Evolutionary conservation across 148 eudicot species (phyloP), one percentile per base, ranked within the genome.

Genomic region (Cornus florida): DNA sequence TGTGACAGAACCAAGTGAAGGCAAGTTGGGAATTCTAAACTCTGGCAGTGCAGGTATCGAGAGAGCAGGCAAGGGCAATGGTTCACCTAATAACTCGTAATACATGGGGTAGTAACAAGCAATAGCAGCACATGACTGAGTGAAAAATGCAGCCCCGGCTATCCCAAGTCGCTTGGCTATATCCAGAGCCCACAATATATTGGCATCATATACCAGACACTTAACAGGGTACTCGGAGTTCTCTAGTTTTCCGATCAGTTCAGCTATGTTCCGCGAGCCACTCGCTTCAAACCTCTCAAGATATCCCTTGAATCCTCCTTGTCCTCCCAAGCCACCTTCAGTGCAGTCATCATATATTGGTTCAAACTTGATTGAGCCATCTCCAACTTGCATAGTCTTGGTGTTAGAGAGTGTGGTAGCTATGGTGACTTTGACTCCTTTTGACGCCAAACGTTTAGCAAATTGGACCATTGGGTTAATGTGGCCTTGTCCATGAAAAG

Each of bases 161-260:
- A 76, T 24, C 35, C 72, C 79, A 5, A 76, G 50, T 62, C 22
- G 32, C 71, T 76, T 76, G 41, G 79, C 79, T 67, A 43, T 50
- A 33, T 68, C n/a, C 24, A 76, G 16, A 43, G 79, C 79, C 79
- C 79, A 39, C 43, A 39, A 43, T 43, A 43, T 43, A 43, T 43
- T 4, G 48, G 9, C 48, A 6, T 43, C 48, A 43, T 43, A 43
- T 43, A 43, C 32, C 28, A 77, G 65, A 20, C 79, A 77, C 60
- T 67, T 67, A 2, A 48, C 24, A 43, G 66, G 73, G 62, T 67
- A 24, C 12, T 77, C 73, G 1, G 72, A 77, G 73, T 68, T 67
- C 28, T 77, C 17, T 17, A 46, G 11, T 20, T 67, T 77, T 65
- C 41, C 46, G 35, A 77, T 67, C 65, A 68, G 79, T 20, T 77